Evolutionary conservation across 306 rosid species (phyloP).

Genomic region (Lotus japonicus): DNA sequence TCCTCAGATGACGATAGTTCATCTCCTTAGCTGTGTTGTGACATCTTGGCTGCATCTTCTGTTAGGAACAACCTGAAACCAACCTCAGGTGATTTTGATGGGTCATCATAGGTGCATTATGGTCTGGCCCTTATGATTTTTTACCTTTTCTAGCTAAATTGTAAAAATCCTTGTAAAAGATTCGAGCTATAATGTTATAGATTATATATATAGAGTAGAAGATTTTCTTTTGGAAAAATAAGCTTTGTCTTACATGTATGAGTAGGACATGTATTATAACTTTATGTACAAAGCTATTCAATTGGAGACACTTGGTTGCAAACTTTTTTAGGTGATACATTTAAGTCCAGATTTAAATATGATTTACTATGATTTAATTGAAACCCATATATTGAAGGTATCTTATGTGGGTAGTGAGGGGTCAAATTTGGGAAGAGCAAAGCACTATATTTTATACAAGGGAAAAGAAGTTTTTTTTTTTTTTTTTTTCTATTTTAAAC

Average conservation of each 20-base stretch:
- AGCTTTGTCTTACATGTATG: conserved; percentile 21
- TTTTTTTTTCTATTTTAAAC: too few species aligned
- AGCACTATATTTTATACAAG: too few species aligned
- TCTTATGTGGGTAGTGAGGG: too few species aligned
- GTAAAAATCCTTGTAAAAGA: conserved; percentile 66
- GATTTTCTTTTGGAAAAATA: conserved; percentile 36
- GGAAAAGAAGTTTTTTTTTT: too few species aligned
- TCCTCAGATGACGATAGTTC: conserved; percentile 56
- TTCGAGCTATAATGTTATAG: conserved; percentile 47
- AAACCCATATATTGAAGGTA: too few species aligned
- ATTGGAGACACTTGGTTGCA: conserved; percentile 9
- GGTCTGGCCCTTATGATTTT: conserved; percentile 21
- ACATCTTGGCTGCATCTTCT: conserved; percentile 34
- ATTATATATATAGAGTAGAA: conserved; percentile 48
- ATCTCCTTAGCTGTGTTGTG: conserved; percentile 31
- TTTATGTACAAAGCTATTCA: conserved; percentile 26
- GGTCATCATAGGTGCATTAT: conserved; percentile 19
- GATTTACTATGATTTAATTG: too few species aligned
- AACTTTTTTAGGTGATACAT: too few species aligned
- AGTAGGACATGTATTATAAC: conserved; percentile 19
- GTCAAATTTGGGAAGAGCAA: too few species aligned
- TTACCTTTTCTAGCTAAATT: conserved; percentile 24
- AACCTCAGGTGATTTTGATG: conserved; percentile 36
- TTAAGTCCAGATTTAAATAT: too few species aligned
- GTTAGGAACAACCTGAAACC: conserved; percentile 36